These are phyloP conservation scores for Breynia disticha DNA, from an alignment of 441 rosid genomes.

Conservation along the genomic window DNA sequence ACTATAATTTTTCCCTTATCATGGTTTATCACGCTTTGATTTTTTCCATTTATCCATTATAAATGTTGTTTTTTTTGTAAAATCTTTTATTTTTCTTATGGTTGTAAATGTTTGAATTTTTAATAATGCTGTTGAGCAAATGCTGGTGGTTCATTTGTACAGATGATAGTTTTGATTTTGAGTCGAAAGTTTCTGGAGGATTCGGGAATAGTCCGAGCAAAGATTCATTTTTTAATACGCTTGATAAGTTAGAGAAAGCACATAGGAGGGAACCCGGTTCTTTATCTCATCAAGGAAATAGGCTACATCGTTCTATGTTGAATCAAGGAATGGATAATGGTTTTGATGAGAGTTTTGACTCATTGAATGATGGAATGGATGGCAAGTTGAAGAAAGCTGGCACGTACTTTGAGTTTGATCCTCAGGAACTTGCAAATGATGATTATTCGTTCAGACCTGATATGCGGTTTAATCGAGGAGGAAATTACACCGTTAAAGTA, in stretches of 20 bases:
- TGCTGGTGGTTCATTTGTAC: not conserved
- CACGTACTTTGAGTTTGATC: slow-evolving; percentile 30
- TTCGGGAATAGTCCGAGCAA: slow-evolving; percentile 17
- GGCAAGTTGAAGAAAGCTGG: slow-evolving; percentile 45
- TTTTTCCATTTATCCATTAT: too few species aligned
- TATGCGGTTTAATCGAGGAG: slow-evolving; percentile 14
- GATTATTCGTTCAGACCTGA: slow-evolving; percentile 49
- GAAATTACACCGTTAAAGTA: slow-evolving; percentile 39
- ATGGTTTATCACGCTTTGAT: too few species aligned
- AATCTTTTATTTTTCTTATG: too few species aligned
- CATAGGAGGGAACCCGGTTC: slow-evolving; percentile 9
- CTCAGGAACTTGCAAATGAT: slow-evolving; percentile 21
- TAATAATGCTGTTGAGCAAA: not conserved
- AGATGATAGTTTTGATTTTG: slow-evolving; percentile 19
- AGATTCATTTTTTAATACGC: slow-evolving; percentile 34
- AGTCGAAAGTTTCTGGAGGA: slow-evolving; percentile 36
- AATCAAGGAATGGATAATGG: slow-evolving; percentile 18
- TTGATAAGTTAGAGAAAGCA: slow-evolving; percentile 29
- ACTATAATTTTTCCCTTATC: too few species aligned
- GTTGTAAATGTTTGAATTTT: too few species aligned
- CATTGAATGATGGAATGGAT: slow-evolving; percentile 52
- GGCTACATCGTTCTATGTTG: too few species aligned
- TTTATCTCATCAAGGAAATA: slow-evolving; percentile 4
- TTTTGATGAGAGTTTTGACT: slow-evolving; percentile 23
- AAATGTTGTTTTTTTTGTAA: too few species aligned